A percentile compares a stretch with the other conserved stretches of the same genome.
These are phyloP conservation scores for Trichoderma sp. DNA, from an alignment of 2,329 filamentous ascomycete species.

Conservation along the genomic window DNA sequence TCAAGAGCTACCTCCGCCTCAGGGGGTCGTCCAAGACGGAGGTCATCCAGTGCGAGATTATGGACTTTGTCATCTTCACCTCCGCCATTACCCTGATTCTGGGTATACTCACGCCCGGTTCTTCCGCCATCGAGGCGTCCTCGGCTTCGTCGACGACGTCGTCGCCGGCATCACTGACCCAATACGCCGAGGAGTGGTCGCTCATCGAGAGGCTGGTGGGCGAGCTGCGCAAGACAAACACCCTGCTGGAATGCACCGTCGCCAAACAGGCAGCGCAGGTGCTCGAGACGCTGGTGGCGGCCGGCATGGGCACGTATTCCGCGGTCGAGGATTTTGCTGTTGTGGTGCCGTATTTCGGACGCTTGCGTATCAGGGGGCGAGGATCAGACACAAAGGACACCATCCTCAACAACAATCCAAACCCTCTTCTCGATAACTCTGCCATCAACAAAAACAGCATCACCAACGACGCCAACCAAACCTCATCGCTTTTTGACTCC, in stretches of 20 bases:
- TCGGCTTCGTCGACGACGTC: too few species aligned
- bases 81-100: constrained; percentile 49
- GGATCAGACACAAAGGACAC: neutral
- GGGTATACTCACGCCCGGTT: constrained; percentile 40
- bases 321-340: constrained; percentile 10
- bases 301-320: constrained; percentile 7
- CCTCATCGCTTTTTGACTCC: neutral
- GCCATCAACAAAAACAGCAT: neutral
- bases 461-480: neutral
- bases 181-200: constrained; percentile 14
- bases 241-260: constrained; percentile 27
- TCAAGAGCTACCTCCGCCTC: constrained; percentile 41
- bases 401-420: neutral
- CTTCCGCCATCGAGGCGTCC: neutral
- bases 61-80: constrained; percentile 53
- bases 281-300: constrained; percentile 23
- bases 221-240: constrained; percentile 12
- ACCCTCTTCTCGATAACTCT: too few species aligned
- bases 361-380: constrained; percentile 18
- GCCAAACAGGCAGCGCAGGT: constrained; percentile 25
- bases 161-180: constrained; percentile 8
- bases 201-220: constrained; percentile 20
- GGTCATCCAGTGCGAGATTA: constrained; percentile 44
- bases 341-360: constrained; percentile 28
- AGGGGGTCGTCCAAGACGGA: constrained; percentile 32